These are phyloP conservation scores for Zhuliangozyma parablackwelliae DNA, from an alignment of 1,139 yeast genomes.

Conservation along the genomic window DNA sequence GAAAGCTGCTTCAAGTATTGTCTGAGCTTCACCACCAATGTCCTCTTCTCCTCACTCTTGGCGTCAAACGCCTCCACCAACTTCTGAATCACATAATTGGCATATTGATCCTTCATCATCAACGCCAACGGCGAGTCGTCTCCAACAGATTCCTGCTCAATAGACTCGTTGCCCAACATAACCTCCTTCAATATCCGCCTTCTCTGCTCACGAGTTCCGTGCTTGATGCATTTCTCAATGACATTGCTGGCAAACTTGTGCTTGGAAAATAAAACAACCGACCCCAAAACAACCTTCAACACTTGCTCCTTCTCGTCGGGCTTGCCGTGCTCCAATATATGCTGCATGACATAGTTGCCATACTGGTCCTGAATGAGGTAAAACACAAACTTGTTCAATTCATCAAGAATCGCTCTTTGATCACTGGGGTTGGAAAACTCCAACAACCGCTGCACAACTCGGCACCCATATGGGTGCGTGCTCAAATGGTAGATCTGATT, in stretches of 20 bases:
- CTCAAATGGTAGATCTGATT: slow-evolving; percentile 84
- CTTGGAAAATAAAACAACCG: slow-evolving; percentile 77
- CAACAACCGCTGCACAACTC: slow-evolving; percentile 88
- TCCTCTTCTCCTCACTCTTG: slow-evolving; percentile 58
- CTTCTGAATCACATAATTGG: slow-evolving; percentile 94
- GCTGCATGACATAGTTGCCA: slow-evolving; percentile 97
- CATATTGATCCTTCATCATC: slow-evolving; percentile 98
- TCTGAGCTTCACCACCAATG: slow-evolving; percentile 57
- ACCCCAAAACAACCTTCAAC: slow-evolving; percentile 41
- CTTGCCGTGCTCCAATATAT: slow-evolving; percentile 79
- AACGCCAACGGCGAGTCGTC: slow-evolving; percentile 64
- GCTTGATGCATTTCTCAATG: slow-evolving; percentile 86
- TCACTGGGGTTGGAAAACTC: slow-evolving; percentile 68
- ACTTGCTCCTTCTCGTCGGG: slow-evolving; percentile 41
- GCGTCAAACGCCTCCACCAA: slow-evolving; percentile 74
- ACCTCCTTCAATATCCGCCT: slow-evolving; percentile 59
- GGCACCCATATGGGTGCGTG: slow-evolving; percentile 95
- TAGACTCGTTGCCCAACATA: slow-evolving; percentile 45
- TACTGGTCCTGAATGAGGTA: slow-evolving; percentile 91
- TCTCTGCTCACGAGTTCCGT: slow-evolving; percentile 63
- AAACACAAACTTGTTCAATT: slow-evolving; percentile 68
- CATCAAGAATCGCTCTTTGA: slow-evolving; percentile 60
- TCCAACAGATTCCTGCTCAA: slow-evolving; percentile 41
- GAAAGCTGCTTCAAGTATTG: slow-evolving; percentile 59
- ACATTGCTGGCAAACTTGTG: slow-evolving; percentile 98